Percentiles rank a stretch among this genome's conserved stretches.
These are phyloP conservation scores for Nannochloris sp. DNA, from an alignment of 139 green algal species.

Conservation along the genomic window DNA sequence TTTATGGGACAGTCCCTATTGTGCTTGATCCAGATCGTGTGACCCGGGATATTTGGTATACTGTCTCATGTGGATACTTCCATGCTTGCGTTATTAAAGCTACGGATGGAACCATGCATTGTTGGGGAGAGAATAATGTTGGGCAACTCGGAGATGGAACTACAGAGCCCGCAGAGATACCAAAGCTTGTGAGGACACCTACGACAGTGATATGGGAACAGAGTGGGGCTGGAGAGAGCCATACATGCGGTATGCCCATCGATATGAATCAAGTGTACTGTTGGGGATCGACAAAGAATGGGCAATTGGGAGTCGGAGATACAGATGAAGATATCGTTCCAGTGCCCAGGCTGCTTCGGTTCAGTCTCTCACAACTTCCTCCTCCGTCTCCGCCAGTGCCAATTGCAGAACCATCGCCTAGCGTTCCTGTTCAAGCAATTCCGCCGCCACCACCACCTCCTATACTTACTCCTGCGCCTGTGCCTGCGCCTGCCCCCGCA, in stretches of 20 bases:
- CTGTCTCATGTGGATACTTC: background rate
- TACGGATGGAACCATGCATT: background rate
- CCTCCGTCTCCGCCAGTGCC: background rate
- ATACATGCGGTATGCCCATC: background rate
- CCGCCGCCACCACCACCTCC: background rate
- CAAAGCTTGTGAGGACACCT: background rate
- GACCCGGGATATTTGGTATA: background rate
- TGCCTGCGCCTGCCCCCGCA: background rate
- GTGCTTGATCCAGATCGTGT: background rate
- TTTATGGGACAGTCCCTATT: background rate
- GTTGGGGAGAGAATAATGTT: background rate
- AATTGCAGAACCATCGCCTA: background rate
- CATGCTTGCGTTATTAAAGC: background rate
- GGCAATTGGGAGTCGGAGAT: background rate
- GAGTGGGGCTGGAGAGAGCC: background rate
- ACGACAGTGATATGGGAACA: background rate
- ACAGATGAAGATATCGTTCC: background rate
- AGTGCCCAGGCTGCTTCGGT: background rate
- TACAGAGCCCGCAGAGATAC: background rate
- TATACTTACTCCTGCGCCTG: background rate
- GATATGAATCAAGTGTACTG: background rate
- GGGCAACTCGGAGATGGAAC: conserved; percentile 4
- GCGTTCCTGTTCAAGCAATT: background rate
- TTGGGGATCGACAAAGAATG: background rate
- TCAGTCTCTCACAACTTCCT: background rate